These are phyloP conservation scores for Russula sp. DNA, from an alignment of 768 basidiomycete genomes.

Conservation along the genomic window DNA sequence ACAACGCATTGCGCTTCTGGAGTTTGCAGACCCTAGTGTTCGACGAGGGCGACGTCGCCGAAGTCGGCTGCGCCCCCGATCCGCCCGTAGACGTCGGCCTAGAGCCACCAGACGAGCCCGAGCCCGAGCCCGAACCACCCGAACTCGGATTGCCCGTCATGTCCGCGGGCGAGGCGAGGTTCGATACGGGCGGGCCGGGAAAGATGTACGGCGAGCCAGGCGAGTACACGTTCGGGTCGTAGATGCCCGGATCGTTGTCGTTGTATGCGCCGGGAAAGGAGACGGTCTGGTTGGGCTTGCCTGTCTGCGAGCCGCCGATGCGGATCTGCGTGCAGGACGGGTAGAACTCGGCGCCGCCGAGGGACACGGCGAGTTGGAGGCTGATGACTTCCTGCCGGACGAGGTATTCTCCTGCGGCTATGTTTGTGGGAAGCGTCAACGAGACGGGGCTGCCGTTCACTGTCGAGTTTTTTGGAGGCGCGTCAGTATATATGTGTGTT, in stretches of 20 bases:
- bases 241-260: constrained; percentile 65
- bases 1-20: background rate
- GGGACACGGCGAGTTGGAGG: constrained; percentile 51
- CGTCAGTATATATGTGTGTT: background rate
- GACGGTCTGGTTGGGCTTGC: constrained; percentile 49
- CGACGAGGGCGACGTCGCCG: background rate
- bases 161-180: constrained; percentile 16
- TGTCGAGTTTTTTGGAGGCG: background rate
- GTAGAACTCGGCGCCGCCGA: constrained; percentile 75
- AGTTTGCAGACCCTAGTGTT: background rate
- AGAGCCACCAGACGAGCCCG: background rate
- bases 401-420: constrained; percentile 66
- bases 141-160: background rate
- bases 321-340: constrained; percentile 55
- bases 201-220: background rate
- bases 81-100: constrained; percentile 1
- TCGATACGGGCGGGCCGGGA: constrained; percentile 20
- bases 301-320: constrained; percentile 48
- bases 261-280: constrained; percentile 67
- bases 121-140: background rate
- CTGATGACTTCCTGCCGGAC: constrained; percentile 77
- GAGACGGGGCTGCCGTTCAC: constrained; percentile 25
- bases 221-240: constrained; percentile 37
- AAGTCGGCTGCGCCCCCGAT: background rate
- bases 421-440: constrained; percentile 33